Evolutionary conservation across 2,329 filamentous ascomycete genomes (phyloP).

Genomic region (Ophiocordyceps australis): DNA sequence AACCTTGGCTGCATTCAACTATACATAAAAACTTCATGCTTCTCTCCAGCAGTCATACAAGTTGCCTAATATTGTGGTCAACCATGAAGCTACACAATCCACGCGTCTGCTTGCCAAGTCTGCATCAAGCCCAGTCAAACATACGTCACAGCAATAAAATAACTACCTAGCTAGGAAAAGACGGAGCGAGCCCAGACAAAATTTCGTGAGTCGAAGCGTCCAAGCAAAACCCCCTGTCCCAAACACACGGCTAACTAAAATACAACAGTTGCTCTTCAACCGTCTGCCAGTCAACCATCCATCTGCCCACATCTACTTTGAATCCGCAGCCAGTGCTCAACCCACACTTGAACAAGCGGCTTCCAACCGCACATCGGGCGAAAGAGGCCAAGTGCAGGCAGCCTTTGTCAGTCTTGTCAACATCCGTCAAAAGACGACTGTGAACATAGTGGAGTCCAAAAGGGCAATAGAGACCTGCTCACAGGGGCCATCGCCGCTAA

Average conservation of each 20-base stretch:
- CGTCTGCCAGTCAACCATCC: slow-evolving; percentile 9
- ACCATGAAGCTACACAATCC: too few relatives aligned
- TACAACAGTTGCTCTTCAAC: slow-evolving; percentile 18
- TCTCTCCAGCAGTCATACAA: too few relatives aligned
- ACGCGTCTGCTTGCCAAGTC: too few relatives aligned
- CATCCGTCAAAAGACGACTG: too few relatives aligned
- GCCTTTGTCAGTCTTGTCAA: slow-evolving; percentile 5
- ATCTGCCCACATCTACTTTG: slow-evolving; percentile 15
- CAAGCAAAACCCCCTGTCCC: slow-evolving; percentile 11
- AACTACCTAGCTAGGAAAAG: slow-evolving; percentile 18
- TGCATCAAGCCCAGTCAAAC: too few relatives aligned
- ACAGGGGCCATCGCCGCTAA: too few relatives aligned
- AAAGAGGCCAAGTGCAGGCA: slow-evolving; percentile 4
- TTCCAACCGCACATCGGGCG: slow-evolving; percentile 9
- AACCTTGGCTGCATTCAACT: too few relatives aligned
- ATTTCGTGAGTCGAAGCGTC: slow-evolving; percentile 12
- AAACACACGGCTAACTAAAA: slow-evolving; percentile 17
- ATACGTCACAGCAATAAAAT: too few relatives aligned
- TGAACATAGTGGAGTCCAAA: too few relatives aligned
- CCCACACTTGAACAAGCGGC: slow-evolving; percentile 11
- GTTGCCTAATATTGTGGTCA: too few relatives aligned
- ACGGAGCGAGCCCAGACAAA: slow-evolving; percentile 13
- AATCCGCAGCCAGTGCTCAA: slow-evolving; percentile 13
- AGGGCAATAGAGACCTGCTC: too few relatives aligned
- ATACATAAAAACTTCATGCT: too few relatives aligned